These are phyloP conservation scores for Cytospora leucostoma DNA, from an alignment of 2,329 filamentous ascomycete species.

Conservation along the genomic window DNA sequence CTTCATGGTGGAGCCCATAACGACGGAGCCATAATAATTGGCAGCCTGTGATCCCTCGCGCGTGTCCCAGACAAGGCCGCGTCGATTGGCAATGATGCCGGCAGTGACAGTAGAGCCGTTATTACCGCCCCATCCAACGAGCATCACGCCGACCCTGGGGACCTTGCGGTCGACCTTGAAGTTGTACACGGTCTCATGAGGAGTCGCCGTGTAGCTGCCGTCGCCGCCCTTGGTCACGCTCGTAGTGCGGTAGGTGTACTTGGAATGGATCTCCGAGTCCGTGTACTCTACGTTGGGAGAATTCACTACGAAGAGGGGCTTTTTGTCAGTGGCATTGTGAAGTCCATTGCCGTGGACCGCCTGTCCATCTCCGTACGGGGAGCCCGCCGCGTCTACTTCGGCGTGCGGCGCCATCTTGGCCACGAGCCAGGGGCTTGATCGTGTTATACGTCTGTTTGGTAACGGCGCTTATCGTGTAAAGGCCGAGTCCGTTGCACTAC, in stretches of 20 bases:
- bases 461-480: constrained; percentile 54
- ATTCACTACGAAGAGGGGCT: constrained; percentile 76
- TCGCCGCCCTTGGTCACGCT: constrained; percentile 67
- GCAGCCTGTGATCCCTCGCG: constrained; percentile 81
- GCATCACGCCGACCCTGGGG: constrained; percentile 93
- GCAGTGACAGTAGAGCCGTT: constrained; percentile 97
- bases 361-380: constrained; percentile 62
- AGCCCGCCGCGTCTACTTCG: constrained; percentile 53
- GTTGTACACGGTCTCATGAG: constrained; percentile 88
- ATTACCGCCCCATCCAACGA: constrained; percentile 97
- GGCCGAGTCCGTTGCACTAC: constrained; percentile 73
- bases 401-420: constrained; percentile 91
- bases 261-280: constrained; percentile 83
- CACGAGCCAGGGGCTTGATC: constrained; percentile 31
- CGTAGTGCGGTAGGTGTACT: constrained; percentile 96
- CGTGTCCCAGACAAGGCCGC: constrained; percentile 85
- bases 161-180: constrained; percentile 97
- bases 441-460: constrained; percentile 34
- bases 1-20: constrained; percentile 98
- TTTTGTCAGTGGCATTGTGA: constrained; percentile 48
- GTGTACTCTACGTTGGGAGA: constrained; percentile 94
- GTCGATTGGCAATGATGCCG: constrained; percentile 94
- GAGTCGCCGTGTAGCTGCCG: constrained; percentile 80
- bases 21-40: constrained; percentile 97
- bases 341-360: constrained; percentile 34